Percentiles rank a stretch among this genome's conserved stretches.
Conservation (phyloP, 192 early-diverging fungal species). For the Geranomyces variabilis region DNA sequence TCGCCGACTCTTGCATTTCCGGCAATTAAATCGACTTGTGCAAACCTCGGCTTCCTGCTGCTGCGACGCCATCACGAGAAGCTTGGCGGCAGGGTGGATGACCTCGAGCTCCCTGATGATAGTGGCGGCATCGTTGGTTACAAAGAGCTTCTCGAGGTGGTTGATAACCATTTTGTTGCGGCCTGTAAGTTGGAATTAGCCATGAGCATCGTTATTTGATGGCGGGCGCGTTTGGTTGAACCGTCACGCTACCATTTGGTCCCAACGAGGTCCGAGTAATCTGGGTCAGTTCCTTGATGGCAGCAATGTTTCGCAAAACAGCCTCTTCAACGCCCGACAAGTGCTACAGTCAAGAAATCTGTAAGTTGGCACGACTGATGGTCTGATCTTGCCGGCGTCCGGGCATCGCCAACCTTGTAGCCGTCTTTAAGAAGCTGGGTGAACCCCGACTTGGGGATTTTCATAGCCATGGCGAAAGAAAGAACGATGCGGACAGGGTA, state of each 20-base stretch:
- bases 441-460: conserved; percentile 81
- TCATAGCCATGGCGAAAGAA: conserved; percentile 74
- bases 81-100: conserved; percentile 94
- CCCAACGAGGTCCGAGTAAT: conserved; percentile 95
- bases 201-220: not conserved
- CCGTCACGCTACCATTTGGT: conserved; percentile 77
- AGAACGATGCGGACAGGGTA: no score
- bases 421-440: conserved; percentile 92
- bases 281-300: conserved; percentile 90
- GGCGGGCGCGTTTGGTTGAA: not conserved
- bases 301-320: conserved; percentile 91
- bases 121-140: conserved; percentile 98
- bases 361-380: not conserved
- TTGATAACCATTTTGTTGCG: conserved; percentile 99
- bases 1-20: no score
- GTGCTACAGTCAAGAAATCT: conserved; percentile 55
- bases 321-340: conserved; percentile 96
- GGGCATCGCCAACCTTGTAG: conserved; percentile 71
- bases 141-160: conserved; percentile 97
- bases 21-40: not conserved
- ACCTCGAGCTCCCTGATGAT: conserved; percentile 98
- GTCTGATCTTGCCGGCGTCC: no score
- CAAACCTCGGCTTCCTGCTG: conserved; percentile 94
- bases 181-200: conserved; percentile 48
- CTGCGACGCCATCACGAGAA: conserved; percentile 94